phyloP scores from a whole-genome alignment of 768 basidiomycete species.

The Pleurotus giganteus region DNA sequence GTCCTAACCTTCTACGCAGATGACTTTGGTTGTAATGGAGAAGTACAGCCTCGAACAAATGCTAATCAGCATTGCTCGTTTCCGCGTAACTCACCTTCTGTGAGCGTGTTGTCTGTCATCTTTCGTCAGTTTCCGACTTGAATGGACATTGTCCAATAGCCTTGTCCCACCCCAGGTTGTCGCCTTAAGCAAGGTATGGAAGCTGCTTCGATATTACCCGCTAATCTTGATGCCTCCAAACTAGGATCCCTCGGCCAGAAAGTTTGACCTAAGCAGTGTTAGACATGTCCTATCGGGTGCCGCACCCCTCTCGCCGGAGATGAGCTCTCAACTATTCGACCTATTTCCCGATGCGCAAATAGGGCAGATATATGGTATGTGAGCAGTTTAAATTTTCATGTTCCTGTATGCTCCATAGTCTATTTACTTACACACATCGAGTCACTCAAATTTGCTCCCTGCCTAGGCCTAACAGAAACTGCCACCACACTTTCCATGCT shows the following conservation, averaged over 20 bases:
- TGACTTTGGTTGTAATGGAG: slow-evolving; percentile 45
- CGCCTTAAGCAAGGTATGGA: slow-evolving; percentile 45
- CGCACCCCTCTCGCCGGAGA: slow-evolving; percentile 53
- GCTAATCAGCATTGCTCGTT: slow-evolving; percentile 42
- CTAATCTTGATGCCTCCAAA: slow-evolving; percentile 13
- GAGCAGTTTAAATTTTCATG: slow-evolving; percentile 8
- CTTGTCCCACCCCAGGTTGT: slow-evolving; percentile 51
- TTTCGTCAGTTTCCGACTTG: slow-evolving; percentile 24
- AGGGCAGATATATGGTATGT: slow-evolving; percentile 71
- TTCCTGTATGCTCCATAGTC: not conserved
- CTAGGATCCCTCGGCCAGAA: slow-evolving; percentile 43
- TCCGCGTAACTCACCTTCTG: slow-evolving; percentile 49
- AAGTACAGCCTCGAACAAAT: slow-evolving; percentile 45
- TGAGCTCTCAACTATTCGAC: slow-evolving; percentile 42
- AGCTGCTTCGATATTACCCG: slow-evolving; percentile 37
- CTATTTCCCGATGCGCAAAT: slow-evolving; percentile 49
- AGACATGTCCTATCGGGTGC: slow-evolving; percentile 49
- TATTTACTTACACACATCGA: not conserved
- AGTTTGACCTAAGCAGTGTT: slow-evolving; percentile 38
- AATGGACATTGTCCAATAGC: slow-evolving; percentile 21
- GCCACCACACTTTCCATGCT: slow-evolving; percentile 48
- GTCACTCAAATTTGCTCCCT: not conserved
- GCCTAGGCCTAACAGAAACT: slow-evolving; percentile 31
- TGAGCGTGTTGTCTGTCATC: slow-evolving; percentile 17
- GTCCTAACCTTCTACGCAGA: slow-evolving; percentile 28